Base-by-base conservation (phyloP, 176 grass and related monocot genomes). In the Eleusine coracana region DNA sequence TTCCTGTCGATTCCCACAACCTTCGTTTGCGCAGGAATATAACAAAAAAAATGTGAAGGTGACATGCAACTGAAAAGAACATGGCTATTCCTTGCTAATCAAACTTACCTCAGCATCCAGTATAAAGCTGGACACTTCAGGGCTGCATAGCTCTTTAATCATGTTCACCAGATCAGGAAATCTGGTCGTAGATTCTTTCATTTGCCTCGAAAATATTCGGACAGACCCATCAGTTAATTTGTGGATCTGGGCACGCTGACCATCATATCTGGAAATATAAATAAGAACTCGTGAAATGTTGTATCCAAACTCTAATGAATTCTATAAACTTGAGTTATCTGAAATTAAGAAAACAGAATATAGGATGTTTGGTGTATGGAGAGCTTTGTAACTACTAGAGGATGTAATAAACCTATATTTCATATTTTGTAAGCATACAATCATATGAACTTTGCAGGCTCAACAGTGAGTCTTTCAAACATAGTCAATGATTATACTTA, bases 241-340 rank as follows among this genome's bases (percentile, higher is more conserved):
- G 78, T 98, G 96, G 88, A 98, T 98, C 92, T 98, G 96, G 9
- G 96, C 96, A 58, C 92, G 88, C 82, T 98, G 96, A 79, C 92
- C 96, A 88, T 98, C 96, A 90, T 98, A 98, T 77, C 96, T 98
- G 76, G 41, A 93, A 81, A 76, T 36, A 73, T 79, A 78, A 64
- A 80, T 49, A 64, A 76, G n/a, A 84, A 75, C 56, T 59, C 56
- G 10, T 58, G 55, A 58, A n/a, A 59, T 18, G 16, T 48, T 11
- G 25, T 23, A 48, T 77, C 72, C 15, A 2, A 64, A 55, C 7
- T 83, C 20, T 45, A 58, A 64, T 27, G 51, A 39, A 61, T 89
- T 41, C 39, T 18, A 81, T 64, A 76, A 62, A 76, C 3, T 72
- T 50, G 78, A 21, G 68, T 64, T 56, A 28, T 20, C 39, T 80